phyloP scores from a whole-genome alignment of 345 rosid species.

The Rhodamnia argentea region DNA sequence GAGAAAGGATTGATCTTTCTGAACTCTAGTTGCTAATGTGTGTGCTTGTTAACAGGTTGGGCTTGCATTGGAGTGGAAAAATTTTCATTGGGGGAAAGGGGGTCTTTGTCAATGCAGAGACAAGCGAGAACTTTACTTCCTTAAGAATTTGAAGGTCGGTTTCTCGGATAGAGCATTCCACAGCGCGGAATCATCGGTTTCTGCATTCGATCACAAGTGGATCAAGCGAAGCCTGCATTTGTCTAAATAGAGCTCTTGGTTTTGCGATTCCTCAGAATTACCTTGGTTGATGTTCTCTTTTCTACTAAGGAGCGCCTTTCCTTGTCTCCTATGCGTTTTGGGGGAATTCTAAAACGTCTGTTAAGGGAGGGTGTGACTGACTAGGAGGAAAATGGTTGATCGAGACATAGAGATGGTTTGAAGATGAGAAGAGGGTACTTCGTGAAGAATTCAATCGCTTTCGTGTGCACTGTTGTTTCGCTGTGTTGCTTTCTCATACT shows the following conservation, averaged over 20 bases:
- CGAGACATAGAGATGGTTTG: not conserved
- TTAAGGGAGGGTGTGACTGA: not conserved
- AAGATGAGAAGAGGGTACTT: conserved; percentile 29
- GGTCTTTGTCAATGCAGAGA: not conserved
- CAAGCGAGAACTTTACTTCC: not conserved
- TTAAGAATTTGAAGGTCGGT: not conserved
- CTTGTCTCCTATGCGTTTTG: not conserved
- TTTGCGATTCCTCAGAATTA: not conserved
- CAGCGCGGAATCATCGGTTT: not conserved
- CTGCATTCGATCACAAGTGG: not conserved
- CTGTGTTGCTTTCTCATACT: conserved; percentile 32
- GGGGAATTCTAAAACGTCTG: not conserved
- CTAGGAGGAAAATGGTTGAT: not conserved
- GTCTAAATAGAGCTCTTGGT: not conserved
- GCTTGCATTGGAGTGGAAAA: not conserved
- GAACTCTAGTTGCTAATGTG: not conserved
- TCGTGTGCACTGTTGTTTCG: conserved; percentile 28
- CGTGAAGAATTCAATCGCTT: conserved; percentile 19
- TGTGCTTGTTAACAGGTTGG: not conserved
- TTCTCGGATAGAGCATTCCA: not conserved
- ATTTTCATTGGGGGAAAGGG: not conserved
- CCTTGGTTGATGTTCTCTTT: not conserved
- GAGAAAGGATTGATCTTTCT: not conserved
- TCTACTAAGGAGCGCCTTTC: not conserved
- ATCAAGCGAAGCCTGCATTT: not conserved